phyloP scores from a whole-genome alignment of 176 grass and related monocot genomes.

The Oryza meyeriana region DNA sequence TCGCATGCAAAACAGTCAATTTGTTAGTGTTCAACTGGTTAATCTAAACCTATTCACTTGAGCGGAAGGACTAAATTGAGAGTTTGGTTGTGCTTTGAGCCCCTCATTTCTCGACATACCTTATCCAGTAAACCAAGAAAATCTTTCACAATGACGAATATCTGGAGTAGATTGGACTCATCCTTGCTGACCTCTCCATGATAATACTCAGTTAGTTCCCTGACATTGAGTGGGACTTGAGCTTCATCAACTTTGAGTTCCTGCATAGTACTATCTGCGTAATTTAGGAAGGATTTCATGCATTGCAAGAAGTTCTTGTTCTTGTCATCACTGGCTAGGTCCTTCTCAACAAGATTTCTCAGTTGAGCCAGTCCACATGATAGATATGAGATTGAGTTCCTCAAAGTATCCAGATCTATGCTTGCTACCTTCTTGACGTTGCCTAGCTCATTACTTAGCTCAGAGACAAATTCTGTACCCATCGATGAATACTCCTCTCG shows the following conservation, averaged over 20 bases:
- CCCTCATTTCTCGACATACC: conserved; percentile 58
- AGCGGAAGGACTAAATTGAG: conserved; percentile 32
- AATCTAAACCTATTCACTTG: conserved; percentile 36
- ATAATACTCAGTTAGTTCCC: conserved; percentile 79
- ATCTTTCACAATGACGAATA: conserved; percentile 83
- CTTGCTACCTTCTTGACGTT: conserved; percentile 88
- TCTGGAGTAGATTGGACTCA: conserved; percentile 65
- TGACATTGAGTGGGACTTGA: conserved; percentile 55
- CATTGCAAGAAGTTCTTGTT: conserved; percentile 54
- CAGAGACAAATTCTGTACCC: conserved; percentile 52
- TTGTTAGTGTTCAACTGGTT: conserved; percentile 18
- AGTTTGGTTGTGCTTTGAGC: conserved; percentile 38
- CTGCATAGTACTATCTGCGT: conserved; percentile 54
- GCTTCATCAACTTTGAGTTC: conserved; percentile 60
- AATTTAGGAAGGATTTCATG: conserved; percentile 53
- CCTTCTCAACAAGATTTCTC: conserved; percentile 48
- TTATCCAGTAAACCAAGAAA: conserved; percentile 78
- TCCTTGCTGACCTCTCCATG: conserved; percentile 79
- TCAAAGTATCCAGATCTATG: conserved; percentile 70
- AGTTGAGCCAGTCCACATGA: conserved; percentile 58
- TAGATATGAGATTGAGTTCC: conserved; percentile 73
- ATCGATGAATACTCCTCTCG: conserved; percentile 13
- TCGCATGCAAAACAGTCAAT: background rate
- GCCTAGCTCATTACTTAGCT: conserved; percentile 64
- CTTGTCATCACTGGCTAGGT: conserved; percentile 19